Conservation (phyloP, 2,329 filamentous ascomycete genomes). For the Calonectria hongkongensis region DNA sequence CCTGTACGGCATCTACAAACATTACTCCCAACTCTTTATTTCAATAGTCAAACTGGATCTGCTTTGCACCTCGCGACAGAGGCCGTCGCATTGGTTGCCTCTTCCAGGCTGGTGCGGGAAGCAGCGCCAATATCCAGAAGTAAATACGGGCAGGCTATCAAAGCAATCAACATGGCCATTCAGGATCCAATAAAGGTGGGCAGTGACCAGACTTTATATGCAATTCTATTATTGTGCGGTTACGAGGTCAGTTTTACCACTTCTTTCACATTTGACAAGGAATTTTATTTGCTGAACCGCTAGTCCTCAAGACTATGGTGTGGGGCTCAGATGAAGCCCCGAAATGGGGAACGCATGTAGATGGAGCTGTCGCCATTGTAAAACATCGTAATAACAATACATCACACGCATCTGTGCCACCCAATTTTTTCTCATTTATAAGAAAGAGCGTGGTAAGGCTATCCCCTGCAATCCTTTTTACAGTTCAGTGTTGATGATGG, state of each 20-base stretch:
- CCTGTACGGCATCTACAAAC: slow-evolving; percentile 32
- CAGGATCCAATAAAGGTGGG: slow-evolving; percentile 28
- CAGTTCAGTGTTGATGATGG: neutral
- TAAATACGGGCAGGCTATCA: slow-evolving; percentile 33
- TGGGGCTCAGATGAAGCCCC: slow-evolving; percentile 14
- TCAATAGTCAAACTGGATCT: slow-evolving; percentile 30
- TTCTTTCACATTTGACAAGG: too few species aligned
- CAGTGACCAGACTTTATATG: slow-evolving; percentile 36
- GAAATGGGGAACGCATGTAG: slow-evolving; percentile 33
- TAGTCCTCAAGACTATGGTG: slow-evolving; percentile 33
- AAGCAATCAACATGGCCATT: slow-evolving; percentile 24
- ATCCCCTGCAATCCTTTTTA: neutral
- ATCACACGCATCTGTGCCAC: slow-evolving; percentile 25
- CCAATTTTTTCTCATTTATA: slow-evolving; percentile 37
- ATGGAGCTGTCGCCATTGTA: slow-evolving; percentile 31
- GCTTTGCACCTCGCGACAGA: slow-evolving; percentile 35
- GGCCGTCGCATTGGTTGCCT: slow-evolving; percentile 38
- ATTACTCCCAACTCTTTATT: slow-evolving; percentile 30
- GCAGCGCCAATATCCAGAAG: slow-evolving; percentile 22
- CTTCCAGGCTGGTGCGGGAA: slow-evolving; percentile 16
- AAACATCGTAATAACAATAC: neutral
- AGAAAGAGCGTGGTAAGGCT: slow-evolving; percentile 38
- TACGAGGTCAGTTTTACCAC: slow-evolving; percentile 36
- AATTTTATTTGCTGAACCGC: neutral
- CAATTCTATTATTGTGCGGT: slow-evolving; percentile 37